Conservation (phyloP, 73 alveolate species). For the Diophrys sp. region DNA sequence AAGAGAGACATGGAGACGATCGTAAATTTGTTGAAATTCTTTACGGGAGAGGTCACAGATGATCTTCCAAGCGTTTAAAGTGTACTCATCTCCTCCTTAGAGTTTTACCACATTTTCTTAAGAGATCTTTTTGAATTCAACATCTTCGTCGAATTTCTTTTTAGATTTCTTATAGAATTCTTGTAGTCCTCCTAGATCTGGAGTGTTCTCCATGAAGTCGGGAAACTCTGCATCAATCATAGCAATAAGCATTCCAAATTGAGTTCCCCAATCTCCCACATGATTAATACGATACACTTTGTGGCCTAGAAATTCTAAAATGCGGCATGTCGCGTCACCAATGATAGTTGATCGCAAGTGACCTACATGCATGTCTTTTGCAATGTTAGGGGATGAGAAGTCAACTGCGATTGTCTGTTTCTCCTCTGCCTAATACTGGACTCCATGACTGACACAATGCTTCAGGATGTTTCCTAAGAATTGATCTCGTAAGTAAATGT, state of each 20-base stretch:
- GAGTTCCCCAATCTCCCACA: slow-evolving; percentile 99
- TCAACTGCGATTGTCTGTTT: slow-evolving; percentile 90
- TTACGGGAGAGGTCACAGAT: slow-evolving; percentile 93
- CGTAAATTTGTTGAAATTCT: slow-evolving; percentile 87
- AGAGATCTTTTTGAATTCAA: slow-evolving; percentile 89
- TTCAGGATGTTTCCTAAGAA: slow-evolving; percentile 22
- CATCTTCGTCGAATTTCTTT: slow-evolving; percentile 88
- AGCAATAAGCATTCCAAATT: slow-evolving; percentile 99
- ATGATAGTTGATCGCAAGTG: slow-evolving; percentile 98
- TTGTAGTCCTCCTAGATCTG: slow-evolving; percentile 87
- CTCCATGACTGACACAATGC: slow-evolving; percentile 35
- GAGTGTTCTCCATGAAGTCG: slow-evolving; percentile 81
- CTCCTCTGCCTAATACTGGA: slow-evolving; percentile 25
- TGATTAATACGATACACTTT: slow-evolving; percentile 95
- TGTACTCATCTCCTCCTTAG: slow-evolving; percentile 90
- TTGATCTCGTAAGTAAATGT: slow-evolving; percentile 49
- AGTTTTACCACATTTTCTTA: slow-evolving; percentile 92
- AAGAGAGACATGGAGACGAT: slow-evolving; percentile 79
- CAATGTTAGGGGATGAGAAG: slow-evolving; percentile 98
- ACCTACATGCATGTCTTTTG: slow-evolving; percentile 99
- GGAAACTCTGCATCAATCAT: slow-evolving; percentile 90
- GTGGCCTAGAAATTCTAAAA: slow-evolving; percentile 96
- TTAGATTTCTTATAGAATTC: slow-evolving; percentile 95
- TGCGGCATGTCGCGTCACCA: slow-evolving; percentile 98
- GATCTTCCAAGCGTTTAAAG: slow-evolving; percentile 93